A percentile compares a stretch with the other conserved stretches of the same genome.
phyloP scores from a whole-genome alignment of 768 basidiomycete genomes.

The Daedaleopsis nitida region DNA sequence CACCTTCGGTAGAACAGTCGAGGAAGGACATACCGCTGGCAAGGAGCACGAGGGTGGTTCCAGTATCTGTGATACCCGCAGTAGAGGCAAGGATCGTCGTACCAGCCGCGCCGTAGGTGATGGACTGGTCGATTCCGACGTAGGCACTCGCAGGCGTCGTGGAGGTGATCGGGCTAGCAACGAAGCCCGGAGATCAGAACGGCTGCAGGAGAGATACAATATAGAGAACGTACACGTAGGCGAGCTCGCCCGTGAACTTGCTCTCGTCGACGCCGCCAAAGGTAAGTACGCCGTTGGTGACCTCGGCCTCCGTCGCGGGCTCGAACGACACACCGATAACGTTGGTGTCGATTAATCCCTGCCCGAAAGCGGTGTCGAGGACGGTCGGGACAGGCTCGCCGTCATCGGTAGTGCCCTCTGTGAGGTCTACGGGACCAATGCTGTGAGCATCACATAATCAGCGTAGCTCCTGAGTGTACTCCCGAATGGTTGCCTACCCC shows the following conservation, averaged over 20 bases:
- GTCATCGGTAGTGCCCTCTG: slow-evolving; percentile 33
- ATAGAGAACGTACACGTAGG: slow-evolving; percentile 25
- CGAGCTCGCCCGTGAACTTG: slow-evolving; percentile 36
- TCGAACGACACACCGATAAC: slow-evolving; percentile 36
- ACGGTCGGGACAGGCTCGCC: slow-evolving; percentile 33
- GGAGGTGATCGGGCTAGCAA: slow-evolving; percentile 34
- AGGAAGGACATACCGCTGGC: background rate
- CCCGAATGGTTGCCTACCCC: slow-evolving; percentile 43
- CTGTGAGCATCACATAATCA: background rate
- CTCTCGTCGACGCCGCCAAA: slow-evolving; percentile 37
- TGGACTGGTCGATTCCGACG: slow-evolving; percentile 39
- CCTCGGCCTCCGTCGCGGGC: slow-evolving; percentile 30
- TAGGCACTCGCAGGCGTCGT: slow-evolving; percentile 34
- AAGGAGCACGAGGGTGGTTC: slow-evolving; percentile 26
- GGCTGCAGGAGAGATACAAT: background rate
- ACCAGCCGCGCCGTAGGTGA: slow-evolving; percentile 27
- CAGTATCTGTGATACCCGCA: slow-evolving; percentile 32
- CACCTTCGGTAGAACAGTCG: background rate
- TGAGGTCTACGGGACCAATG: slow-evolving; percentile 56
- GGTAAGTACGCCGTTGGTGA: slow-evolving; percentile 39
- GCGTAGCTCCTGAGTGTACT: no score
- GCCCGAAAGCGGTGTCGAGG: slow-evolving; percentile 39
- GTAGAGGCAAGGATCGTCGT: slow-evolving; percentile 17
- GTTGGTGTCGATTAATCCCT: slow-evolving; percentile 30
- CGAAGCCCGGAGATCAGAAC: no score